Evolutionary conservation across 305 asterid genomes (phyloP).

Genomic region (Lippia alba): DNA sequence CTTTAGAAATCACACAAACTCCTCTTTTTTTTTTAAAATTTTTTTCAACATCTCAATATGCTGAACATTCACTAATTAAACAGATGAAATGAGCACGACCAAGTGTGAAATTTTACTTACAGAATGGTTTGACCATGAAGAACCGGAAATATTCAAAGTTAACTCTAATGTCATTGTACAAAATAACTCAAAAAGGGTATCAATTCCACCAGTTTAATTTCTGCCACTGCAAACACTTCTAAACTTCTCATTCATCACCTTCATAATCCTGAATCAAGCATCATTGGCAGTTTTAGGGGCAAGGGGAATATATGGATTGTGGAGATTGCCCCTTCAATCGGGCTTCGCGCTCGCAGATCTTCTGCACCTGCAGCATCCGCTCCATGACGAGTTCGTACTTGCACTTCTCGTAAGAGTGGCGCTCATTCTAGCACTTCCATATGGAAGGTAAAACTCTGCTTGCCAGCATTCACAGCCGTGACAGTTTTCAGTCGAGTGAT

Average conservation of each 20-base stretch:
- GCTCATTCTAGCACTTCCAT: conserved; percentile 90
- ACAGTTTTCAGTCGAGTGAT: too few species aligned
- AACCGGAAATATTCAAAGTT: too few species aligned
- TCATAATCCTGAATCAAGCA: conserved; percentile 47
- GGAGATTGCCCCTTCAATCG: conserved; percentile 44
- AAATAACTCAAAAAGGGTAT: conserved; percentile 5
- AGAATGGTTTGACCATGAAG: too few species aligned
- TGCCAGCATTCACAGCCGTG: conserved; percentile 95
- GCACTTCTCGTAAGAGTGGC: conserved; percentile 90
- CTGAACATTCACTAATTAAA: too few species aligned
- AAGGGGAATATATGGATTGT: conserved; percentile 65
- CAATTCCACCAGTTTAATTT: conserved; percentile 28
- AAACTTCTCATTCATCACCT: conserved; percentile 35
- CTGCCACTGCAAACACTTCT: conserved; percentile 35
- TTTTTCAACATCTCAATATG: too few species aligned
- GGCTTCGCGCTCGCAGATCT: conserved; percentile 85
- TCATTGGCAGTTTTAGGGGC: conserved; percentile 74
- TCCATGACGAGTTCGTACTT: conserved; percentile 97
- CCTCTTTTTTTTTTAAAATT: too few species aligned
- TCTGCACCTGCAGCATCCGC: conserved; percentile 97
- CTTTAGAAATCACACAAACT: too few species aligned
- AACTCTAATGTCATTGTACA: conserved; percentile 30
- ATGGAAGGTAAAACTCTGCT: conserved; percentile 83
- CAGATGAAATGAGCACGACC: too few species aligned
- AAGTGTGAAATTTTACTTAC: too few species aligned